phyloP scores from a whole-genome alignment of 192 early-diverging fungal genomes.

The Backusella sp. region DNA sequence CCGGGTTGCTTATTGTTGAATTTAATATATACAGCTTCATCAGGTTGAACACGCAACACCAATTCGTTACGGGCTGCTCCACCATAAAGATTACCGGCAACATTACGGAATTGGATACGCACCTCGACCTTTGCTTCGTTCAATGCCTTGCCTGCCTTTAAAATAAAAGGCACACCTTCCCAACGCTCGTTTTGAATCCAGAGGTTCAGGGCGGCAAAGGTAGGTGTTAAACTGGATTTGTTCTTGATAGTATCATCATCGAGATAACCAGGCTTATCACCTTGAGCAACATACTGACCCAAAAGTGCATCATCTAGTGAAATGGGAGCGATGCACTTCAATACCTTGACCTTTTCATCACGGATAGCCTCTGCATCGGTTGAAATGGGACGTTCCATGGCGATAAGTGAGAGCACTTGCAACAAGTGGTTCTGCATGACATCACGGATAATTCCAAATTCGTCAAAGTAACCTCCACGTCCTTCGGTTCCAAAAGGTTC shows the following conservation, averaged over 20 bases:
- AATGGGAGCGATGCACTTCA: constrained; percentile 72
- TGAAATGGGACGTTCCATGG: constrained; percentile 91
- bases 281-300: constrained; percentile 88
- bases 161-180: constrained; percentile 88
- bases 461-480: constrained; percentile 98
- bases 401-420: constrained; percentile 90
- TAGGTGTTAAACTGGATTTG: constrained; percentile 80
- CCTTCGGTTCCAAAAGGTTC: constrained; percentile 97
- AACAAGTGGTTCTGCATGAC: constrained; percentile 94
- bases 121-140: constrained; percentile 92
- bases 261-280: constrained; percentile 88
- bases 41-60: constrained; percentile 91
- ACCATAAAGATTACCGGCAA: constrained; percentile 78
- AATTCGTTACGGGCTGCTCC: constrained; percentile 89
- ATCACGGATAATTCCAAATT: constrained; percentile 98
- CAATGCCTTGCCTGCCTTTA: constrained; percentile 88
- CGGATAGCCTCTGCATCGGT: constrained; percentile 91
- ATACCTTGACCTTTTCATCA: constrained; percentile 90
- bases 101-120: constrained; percentile 96
- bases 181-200: constrained; percentile 95
- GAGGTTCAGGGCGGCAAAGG: constrained; percentile 86
- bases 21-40: constrained; percentile 96
- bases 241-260: constrained; percentile 86
- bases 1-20: constrained; percentile 95
- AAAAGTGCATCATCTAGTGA: constrained; percentile 80